Base-by-base conservation (phyloP, 2,329 filamentous ascomycete species). In the Tolypocladium ovalisporum region DNA sequence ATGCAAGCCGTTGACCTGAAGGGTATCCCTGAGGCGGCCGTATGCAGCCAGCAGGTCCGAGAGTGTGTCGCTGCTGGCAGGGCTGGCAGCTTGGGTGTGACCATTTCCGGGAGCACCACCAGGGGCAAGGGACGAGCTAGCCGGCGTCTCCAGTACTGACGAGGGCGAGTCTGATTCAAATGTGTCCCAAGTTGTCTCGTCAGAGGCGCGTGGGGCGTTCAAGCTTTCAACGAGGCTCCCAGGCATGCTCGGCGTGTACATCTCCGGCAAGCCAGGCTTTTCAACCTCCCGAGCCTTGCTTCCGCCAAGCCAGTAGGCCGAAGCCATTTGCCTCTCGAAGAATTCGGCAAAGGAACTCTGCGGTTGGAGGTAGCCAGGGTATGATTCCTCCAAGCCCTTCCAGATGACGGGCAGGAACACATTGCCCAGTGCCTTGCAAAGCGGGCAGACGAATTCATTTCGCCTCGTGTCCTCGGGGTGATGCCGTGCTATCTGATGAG, bases 341-440 rank as follows among this genome's bases (percentile, higher is more conserved):
- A 90, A 95, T 0, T 84, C 77, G 4, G 84, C 79, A 67, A 96
- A 93, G 1, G 78, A 70, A 22, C 71, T 71, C 36, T 78, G 68
- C 6, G 84, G 74, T 55, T 84, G 79, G 40, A 97, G 74, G n/a
- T 83, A 79, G 4, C 89, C 87, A 0, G 90, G 86, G 60, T 92
- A 90, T 1, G 85, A 83, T 67, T 96, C 89, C 64, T 95, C 89
- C 66, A 95, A 87, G 32, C 89, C 89, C 69, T 92, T 95, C 94
- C 94, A 99, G 40, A 96, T 86, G 60, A 99, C 90, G 0, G 95
- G 95, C 40, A 99, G 71, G 73, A 99, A 99, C 0, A 90, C 84
- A 68, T 99, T 99, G 3, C 94, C 94, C 0, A 99, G 79, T 4
- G 94, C 95, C 72, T 99, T 99, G 76, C 94, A 99, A 1, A 99